Base-by-base conservation (phyloP, 148 eudicot genomes). In the Persicaria maculosa region DNA sequence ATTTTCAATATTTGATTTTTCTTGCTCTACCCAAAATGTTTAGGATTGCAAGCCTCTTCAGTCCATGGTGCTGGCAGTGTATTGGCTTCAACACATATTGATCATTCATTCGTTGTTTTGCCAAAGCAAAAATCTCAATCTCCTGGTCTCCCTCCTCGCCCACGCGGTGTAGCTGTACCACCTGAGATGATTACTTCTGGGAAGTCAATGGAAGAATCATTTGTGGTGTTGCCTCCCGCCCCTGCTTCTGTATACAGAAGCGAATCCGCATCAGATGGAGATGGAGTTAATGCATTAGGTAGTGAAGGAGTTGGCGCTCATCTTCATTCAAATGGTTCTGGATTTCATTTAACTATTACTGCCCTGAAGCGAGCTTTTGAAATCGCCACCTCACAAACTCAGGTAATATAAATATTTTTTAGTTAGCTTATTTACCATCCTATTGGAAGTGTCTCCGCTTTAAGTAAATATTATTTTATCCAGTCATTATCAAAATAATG, bases 201-300 rank as follows among this genome's bases (percentile, higher is more conserved):
- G n/a, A 92, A 86, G 81, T 77, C 88, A 52, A 92, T 96, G 96
- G 99, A 96, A 69, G 99, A 96, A 76, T 96, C 99, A 5, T 96
- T 96, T 81, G 97, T 96, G 77, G 97, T 96, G 31, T 83, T 96
- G 91, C 99, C 99, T 83, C 97, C 94, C 2, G 91, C 99, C 44
- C 94, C 91, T 58, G 99, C 99, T 71, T 92, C 97, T 70, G 99
- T 96, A 22, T 96, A 96, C 77, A 83, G 89, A 76, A 86, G 84
- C 77, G 97, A 90, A 55, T 81, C 91, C 73, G 73, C 81, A 68
- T 77, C 86, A 75, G 91, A 90, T 81, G 92, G 88, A 52, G 79
- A 81, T 74, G 97, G 89, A 54, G 19, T 77, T 53, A 87, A 86
- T 45, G 73, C 76, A 47, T 84, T 86, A 58, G 82, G 84, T 5